A percentile compares a stretch with the other conserved stretches of the same genome.
These are phyloP conservation scores for Blastocystis sp. DNA, from an alignment of 352 stramenopile genomes.

Conservation along the genomic window DNA sequence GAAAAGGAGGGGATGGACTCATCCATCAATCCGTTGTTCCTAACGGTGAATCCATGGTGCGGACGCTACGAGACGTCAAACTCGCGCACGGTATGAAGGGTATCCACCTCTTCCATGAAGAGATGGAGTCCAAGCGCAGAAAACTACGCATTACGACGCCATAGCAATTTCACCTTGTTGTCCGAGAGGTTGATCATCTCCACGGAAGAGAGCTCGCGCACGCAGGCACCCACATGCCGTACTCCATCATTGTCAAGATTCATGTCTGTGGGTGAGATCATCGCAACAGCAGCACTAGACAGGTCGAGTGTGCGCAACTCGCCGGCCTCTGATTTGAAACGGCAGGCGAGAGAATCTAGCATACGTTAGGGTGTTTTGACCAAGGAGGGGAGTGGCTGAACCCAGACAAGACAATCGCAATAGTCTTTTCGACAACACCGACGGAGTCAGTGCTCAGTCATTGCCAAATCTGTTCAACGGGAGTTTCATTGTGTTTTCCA, in stretches of 20 bases:
- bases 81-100: neutral
- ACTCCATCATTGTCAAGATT: conserved; percentile 12
- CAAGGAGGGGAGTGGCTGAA: too few relatives aligned
- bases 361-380: too few relatives aligned
- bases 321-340: too few relatives aligned
- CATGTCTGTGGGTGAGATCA: conserved; percentile 27
- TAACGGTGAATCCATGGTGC: neutral
- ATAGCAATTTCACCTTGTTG: conserved; percentile 18
- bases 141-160: conserved; percentile 5
- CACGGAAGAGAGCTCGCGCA: neutral
- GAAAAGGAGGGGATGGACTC: conserved; percentile 10
- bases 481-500: too few relatives aligned
- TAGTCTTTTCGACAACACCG: too few relatives aligned
- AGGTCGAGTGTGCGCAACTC: conserved; percentile 24
- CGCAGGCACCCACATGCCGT: neutral
- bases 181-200: conserved; percentile 33
- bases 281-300: neutral
- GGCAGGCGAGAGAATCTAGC: too few relatives aligned
- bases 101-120: neutral
- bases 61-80: neutral
- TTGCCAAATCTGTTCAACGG: too few relatives aligned
- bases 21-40: conserved; percentile 50
- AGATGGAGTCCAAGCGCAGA: neutral
- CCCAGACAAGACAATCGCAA: too few relatives aligned
- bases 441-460: too few relatives aligned